Base-by-base conservation (phyloP, 2,329 filamentous ascomycete genomes). In the Epichloe glyceriae region DNA sequence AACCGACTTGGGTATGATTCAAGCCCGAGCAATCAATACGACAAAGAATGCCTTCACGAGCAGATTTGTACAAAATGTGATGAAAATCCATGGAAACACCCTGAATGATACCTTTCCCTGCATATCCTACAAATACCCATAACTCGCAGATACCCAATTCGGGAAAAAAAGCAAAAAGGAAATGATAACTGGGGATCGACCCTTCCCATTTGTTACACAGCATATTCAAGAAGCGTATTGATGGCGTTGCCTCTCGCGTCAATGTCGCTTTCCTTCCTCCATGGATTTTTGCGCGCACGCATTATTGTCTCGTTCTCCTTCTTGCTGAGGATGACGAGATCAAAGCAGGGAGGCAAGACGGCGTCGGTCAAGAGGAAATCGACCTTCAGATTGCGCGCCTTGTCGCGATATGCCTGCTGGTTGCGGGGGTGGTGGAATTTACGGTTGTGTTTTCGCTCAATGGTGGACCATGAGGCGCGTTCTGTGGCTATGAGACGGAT, bases 381-480 rank as follows among this genome's bases (percentile, higher is more conserved):
- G 37, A 76, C 73, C 64, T 80, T 80, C 50, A 78, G 55, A 51
- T 77, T 72, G 47, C 77, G 72, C n/a, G 77, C 77, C 62, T 75
- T 76, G 67, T 80, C 77, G 6, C 77, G 75, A 51, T 76, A 69
- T 4, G 74, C 73, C 60, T 79, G 76, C 63, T 79, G 76, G 56
- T 73, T 71, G 47, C 76, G 73, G 2, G 60, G 59, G 15, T 62
- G 55, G 42, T 74, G 65, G 50, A 78, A 78, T 2, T 51, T 52
- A 17, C 65, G 34, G 0, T 57, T 57, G 30, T 67, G 62, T 5
- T 57, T 40, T 26, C 54, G 57, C 52, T 67, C 55, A 2, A 70
- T 70, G 38, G 12, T n/a, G 42, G 65, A 47, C 66, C 66, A 70
- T 6, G 49, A 49, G 17, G 60, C 61, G 15, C 57, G 50, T 19